Evolutionary conservation across 2,329 filamentous ascomycete species (phyloP).

Genomic region (Ophiosphaerella korrae): DNA sequence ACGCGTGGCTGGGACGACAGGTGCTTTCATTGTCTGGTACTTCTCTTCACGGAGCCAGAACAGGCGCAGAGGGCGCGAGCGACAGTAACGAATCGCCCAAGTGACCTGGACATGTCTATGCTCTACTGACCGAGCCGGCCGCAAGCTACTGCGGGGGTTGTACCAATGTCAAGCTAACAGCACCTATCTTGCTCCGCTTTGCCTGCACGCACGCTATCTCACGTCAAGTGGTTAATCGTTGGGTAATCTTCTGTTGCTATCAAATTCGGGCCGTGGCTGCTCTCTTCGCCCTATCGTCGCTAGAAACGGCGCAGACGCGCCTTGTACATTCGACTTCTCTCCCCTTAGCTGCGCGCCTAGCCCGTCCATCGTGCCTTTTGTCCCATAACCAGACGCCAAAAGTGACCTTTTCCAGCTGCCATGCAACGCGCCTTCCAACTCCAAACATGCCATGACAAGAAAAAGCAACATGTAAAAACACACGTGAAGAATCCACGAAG

Average conservation of each 20-base stretch:
- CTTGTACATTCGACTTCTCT: too few species aligned
- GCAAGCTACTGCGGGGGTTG: too few species aligned
- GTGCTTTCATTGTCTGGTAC: conserved; percentile 36
- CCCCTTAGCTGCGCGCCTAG: too few species aligned
- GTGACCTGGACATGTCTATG: background rate
- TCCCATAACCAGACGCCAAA: conserved; percentile 24
- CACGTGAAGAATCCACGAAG: conserved; percentile 9
- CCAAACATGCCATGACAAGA: conserved; percentile 29
- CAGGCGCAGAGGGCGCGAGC: background rate
- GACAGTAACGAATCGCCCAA: conserved; percentile 3
- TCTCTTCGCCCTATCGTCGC: too few species aligned
- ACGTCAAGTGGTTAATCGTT: too few species aligned
- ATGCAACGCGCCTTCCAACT: conserved; percentile 27
- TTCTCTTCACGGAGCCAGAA: background rate
- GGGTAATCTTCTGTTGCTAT: too few species aligned
- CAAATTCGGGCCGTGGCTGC: too few species aligned
- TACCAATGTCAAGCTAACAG: too few species aligned
- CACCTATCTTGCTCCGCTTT: too few species aligned
- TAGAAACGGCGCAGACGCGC: too few species aligned
- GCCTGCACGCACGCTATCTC: too few species aligned
- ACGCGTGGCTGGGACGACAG: conserved; percentile 22
- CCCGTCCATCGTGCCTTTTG: background rate
- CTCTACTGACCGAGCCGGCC: too few species aligned
- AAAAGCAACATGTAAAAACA: conserved; percentile 8
- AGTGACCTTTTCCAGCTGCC: conserved; percentile 23